Conservation (phyloP, 2,329 filamentous ascomycete genomes). For the Malbranchea zuffiana region DNA sequence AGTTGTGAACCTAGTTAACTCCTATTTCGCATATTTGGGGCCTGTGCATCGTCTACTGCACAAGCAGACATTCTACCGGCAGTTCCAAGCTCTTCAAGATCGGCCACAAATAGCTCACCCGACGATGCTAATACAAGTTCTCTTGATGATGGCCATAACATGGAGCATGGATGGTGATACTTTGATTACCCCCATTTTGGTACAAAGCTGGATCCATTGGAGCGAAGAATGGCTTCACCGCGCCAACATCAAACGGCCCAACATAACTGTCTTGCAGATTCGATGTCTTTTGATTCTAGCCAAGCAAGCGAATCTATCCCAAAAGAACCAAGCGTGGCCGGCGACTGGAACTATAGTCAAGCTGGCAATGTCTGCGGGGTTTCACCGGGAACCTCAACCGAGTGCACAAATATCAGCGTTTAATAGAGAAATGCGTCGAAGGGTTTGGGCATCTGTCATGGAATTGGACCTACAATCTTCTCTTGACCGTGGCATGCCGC, state of each 20-base stretch:
- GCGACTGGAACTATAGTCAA: slow-evolving; percentile 41
- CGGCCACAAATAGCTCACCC: slow-evolving; percentile 22
- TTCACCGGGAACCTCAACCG: slow-evolving; percentile 35
- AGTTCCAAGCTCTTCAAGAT: slow-evolving; percentile 29
- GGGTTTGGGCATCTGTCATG: slow-evolving; percentile 47
- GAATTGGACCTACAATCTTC: slow-evolving; percentile 48
- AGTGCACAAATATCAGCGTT: slow-evolving; percentile 28
- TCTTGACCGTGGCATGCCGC: slow-evolving; percentile 45
- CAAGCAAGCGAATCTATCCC: slow-evolving; percentile 41
- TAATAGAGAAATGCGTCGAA: slow-evolving; percentile 39
- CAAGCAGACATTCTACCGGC: slow-evolving; percentile 30
- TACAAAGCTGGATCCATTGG: slow-evolving; percentile 69
- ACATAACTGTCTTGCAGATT: slow-evolving; percentile 41
- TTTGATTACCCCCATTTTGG: slow-evolving; percentile 19
- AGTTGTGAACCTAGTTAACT: slow-evolving; percentile 28
- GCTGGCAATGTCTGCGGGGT: slow-evolving; percentile 43
- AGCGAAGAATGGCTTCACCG: slow-evolving; percentile 80
- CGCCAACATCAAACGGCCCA: slow-evolving; percentile 50
- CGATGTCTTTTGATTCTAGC: slow-evolving; percentile 42
- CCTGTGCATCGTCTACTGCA: slow-evolving; percentile 33
- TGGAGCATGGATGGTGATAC: slow-evolving; percentile 21
- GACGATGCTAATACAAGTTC: slow-evolving; percentile 27
- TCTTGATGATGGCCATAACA: slow-evolving; percentile 30
- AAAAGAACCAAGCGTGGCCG: slow-evolving; percentile 45
- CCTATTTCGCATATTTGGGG: slow-evolving; percentile 33